Evolutionary conservation across 2,329 filamentous ascomycete genomes (phyloP).

Genomic region (Colletotrichum karsti): DNA sequence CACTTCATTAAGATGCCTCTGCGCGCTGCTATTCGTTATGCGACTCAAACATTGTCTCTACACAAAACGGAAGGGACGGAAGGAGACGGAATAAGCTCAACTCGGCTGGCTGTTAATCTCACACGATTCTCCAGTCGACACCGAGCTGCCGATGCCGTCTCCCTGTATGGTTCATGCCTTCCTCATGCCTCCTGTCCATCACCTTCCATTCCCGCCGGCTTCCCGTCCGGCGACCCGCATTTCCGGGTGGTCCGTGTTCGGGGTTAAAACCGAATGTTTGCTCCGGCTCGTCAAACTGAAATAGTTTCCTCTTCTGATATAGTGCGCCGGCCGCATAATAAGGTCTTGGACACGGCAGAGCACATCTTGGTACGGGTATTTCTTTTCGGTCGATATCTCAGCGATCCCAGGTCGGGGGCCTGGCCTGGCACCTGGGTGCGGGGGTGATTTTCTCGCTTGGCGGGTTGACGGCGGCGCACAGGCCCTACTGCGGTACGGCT

Average conservation of each 20-base stretch:
- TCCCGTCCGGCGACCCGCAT: not conserved
- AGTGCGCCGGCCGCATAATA: not conserved
- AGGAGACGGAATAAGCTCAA: not conserved
- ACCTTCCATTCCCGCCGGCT: not conserved
- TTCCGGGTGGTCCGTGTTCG: not conserved
- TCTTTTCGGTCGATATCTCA: not conserved
- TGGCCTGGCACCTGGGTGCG: conserved; percentile 11
- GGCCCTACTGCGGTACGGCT: not conserved
- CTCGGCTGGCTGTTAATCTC: not conserved
- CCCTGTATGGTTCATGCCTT: not conserved
- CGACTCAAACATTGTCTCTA: not conserved
- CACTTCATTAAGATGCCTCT: conserved; percentile 5
- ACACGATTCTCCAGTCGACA: not conserved
- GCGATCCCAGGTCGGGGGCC: not conserved
- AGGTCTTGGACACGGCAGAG: not conserved
- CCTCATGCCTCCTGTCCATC: not conserved
- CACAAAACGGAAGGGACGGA: conserved; percentile 18
- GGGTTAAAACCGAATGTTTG: not conserved
- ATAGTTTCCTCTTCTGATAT: not conserved
- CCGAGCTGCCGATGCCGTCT: no score
- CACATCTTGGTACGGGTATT: conserved; percentile 2
- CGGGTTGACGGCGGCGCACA: conserved; percentile 17
- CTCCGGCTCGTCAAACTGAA: conserved; percentile 8
- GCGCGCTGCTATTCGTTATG: not conserved
- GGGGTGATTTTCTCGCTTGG: conserved; percentile 13